Evolutionary conservation across 2,329 filamentous ascomycete genomes (phyloP).

Genomic region (Calonectria henricotiae): DNA sequence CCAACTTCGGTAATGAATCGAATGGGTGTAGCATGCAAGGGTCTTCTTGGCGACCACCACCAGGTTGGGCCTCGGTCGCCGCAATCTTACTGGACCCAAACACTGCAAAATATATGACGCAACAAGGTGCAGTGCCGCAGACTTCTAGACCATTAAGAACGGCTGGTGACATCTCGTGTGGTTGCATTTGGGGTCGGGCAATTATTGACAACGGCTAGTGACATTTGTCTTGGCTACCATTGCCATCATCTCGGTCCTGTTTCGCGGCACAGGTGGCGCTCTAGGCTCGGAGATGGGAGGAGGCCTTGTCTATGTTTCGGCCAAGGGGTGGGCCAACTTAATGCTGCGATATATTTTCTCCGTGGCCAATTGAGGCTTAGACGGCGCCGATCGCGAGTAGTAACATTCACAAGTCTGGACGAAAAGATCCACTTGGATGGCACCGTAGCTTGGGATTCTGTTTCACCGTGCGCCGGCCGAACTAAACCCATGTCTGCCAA

Average conservation of each 20-base stretch:
- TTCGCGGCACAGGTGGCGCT: neutral
- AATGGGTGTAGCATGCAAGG: neutral
- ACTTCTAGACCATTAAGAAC: neutral
- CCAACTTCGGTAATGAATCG: no score
- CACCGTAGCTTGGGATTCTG: neutral
- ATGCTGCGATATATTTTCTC: neutral
- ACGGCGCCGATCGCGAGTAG: neutral
- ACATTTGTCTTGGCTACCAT: neutral
- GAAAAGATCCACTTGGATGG: neutral
- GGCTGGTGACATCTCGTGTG: neutral
- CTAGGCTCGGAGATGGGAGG: neutral
- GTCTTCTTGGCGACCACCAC: neutral
- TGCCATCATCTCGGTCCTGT: constrained; percentile 2
- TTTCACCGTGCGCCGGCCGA: neutral
- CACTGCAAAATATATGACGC: neutral
- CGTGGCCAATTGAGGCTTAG: neutral
- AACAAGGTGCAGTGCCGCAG: neutral
- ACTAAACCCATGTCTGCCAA: constrained; percentile 1
- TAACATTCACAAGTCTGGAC: constrained; percentile 5
- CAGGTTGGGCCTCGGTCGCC: neutral
- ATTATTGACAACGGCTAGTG: neutral
- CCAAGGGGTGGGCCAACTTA: neutral
- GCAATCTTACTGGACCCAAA: neutral
- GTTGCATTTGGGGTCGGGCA: neutral
- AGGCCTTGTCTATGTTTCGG: neutral